Percentiles rank a stretch among this genome's conserved stretches.
phyloP scores from a whole-genome alignment of 352 stramenopile genomes.

The Globisporangium camurandrum region DNA sequence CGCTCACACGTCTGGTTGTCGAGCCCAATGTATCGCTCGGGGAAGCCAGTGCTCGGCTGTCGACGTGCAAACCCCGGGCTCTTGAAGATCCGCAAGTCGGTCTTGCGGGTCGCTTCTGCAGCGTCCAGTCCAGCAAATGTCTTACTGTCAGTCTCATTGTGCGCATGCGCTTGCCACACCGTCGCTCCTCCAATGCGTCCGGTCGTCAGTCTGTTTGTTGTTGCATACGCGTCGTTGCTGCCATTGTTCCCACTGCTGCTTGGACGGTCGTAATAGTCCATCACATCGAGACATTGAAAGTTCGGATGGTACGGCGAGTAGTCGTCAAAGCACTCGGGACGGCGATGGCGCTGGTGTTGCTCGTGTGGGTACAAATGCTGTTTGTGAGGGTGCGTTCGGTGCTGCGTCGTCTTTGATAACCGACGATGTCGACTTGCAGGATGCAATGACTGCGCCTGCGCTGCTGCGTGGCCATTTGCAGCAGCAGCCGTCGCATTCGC shows the following conservation, averaged over 20 bases:
- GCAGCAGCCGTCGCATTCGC: too few species aligned
- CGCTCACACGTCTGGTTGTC: conserved; percentile 70
- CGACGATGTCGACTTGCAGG: conserved; percentile 8
- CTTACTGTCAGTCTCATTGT: conserved; percentile 1
- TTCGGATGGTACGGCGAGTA: conserved; percentile 73
- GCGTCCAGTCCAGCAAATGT: background rate
- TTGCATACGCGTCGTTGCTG: conserved; percentile 17
- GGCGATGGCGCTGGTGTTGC: background rate
- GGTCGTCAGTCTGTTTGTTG: too few species aligned
- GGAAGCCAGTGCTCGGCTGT: conserved; percentile 43
- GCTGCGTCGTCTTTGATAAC: background rate
- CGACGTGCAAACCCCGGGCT: conserved; percentile 41
- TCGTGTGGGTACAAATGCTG: background rate
- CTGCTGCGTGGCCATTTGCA: too few species aligned
- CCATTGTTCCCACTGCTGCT: conserved; percentile 3
- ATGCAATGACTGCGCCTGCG: conserved; percentile 1
- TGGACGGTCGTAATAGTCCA: conserved; percentile 19
- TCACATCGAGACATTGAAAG: conserved; percentile 33
- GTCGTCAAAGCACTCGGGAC: conserved; percentile 65
- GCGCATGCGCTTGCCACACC: background rate
- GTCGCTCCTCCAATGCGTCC: background rate
- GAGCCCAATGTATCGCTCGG: conserved; percentile 71
- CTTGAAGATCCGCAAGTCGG: conserved; percentile 77
- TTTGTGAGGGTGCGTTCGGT: background rate
- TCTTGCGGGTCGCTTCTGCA: conserved; percentile 26